Evolutionary conservation across 345 rosid genomes (phyloP), one percentile per base, ranked within the genome.

Genomic region (Populus simonii): DNA sequence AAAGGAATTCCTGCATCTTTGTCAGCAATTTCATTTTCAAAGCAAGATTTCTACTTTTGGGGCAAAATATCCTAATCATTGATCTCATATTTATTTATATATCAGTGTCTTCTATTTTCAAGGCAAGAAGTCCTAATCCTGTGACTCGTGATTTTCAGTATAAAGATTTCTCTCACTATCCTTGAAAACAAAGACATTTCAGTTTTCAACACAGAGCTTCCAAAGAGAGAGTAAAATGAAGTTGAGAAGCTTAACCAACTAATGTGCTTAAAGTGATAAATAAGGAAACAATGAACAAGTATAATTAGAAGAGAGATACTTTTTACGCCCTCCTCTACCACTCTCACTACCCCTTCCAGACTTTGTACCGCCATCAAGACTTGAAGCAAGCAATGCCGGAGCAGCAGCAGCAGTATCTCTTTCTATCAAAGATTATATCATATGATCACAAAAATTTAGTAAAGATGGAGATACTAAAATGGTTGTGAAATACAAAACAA

Each of bases 281-380:
- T 12, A 65, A 75, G 68, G 51, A 73, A 68, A 41, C 29, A 0
- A 20, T 7, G 17, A 62, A 7, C n/a, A 45, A 72, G 62, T 66
- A 70, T 51, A 65, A 74, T 5, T 51, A 71, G 57, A 76, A 74
- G 81, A 69, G 55, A 66, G 77, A 38, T 91, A 96, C 99, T 92
- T 96, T 86, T 92, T 96, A 70, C 97, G 98, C 70, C 99, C 98
- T 79, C 98, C 95, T 91, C 99, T 85, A 71, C 99, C 92, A 78
- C 92, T 78, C 80, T 93, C 98, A 79, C 85, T 70, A 22, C 85
- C 74, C 86, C 88, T 93, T 84, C 92, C 94, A 27, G 89, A 83
- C 89, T 88, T 91, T n/a, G 80, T 67, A 53, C 83, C 71, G 75
- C 84, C 80, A 77, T 89, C 93, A 3, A 72, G 62, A 68, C 83